phyloP scores from a whole-genome alignment of 306 rosid species.

The Prosopis cineraria region DNA sequence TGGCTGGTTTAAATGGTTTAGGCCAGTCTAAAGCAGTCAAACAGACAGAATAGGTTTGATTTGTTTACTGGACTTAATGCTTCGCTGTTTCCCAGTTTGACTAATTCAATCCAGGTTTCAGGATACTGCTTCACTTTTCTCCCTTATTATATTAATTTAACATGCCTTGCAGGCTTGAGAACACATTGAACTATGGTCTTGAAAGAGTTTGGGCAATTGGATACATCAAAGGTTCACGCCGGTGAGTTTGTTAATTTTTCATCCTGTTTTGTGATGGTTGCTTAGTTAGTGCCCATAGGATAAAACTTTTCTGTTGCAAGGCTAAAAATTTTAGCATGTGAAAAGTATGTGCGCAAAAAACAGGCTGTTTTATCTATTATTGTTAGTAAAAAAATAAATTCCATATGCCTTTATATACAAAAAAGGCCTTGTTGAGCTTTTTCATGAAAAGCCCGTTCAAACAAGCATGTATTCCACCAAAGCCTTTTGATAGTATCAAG shows the following conservation, averaged over 20 bases:
- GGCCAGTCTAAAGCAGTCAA: background rate
- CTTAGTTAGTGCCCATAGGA: background rate
- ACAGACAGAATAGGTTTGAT: background rate
- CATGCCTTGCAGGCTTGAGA: conserved; percentile 83
- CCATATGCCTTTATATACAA: background rate
- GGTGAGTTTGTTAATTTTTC: conserved; percentile 56
- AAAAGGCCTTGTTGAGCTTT: background rate
- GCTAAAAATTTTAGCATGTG: background rate
- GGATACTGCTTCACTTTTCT: background rate
- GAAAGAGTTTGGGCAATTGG: conserved; percentile 99
- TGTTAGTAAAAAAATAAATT: background rate
- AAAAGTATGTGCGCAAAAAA: background rate
- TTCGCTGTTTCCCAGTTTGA: background rate
- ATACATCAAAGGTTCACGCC: conserved; percentile 93
- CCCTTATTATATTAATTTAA: conserved; percentile 15
- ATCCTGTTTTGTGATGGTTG: background rate
- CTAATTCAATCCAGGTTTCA: background rate
- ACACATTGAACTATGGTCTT: conserved; percentile 92
- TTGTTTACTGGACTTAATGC: background rate
- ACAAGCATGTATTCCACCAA: background rate
- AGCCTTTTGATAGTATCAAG: background rate
- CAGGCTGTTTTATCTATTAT: background rate
- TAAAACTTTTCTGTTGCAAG: background rate
- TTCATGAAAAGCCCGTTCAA: background rate
- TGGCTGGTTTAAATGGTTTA: background rate